Percentiles rank a stretch among this genome's conserved stretches.
phyloP scores from a whole-genome alignment of 2,329 filamentous ascomycete genomes.

The Paraphoma chrysanthemicola region DNA sequence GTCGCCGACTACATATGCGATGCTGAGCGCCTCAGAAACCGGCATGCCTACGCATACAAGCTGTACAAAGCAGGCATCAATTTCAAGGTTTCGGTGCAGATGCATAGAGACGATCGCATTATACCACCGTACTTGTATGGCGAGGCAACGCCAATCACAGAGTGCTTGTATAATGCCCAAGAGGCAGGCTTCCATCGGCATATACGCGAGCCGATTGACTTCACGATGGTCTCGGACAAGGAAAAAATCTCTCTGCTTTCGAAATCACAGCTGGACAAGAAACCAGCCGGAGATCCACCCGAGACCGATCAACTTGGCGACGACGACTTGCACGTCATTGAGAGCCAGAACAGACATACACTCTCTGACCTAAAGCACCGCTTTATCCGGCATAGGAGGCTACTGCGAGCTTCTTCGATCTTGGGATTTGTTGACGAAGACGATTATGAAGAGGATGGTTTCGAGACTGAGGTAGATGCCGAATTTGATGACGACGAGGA shows the following conservation, averaged over 20 bases:
- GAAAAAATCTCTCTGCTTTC: neutral
- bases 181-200: conserved; percentile 54
- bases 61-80: conserved; percentile 36
- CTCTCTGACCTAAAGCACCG: conserved; percentile 14
- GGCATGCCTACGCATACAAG: conserved; percentile 35
- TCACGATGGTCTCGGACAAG: neutral
- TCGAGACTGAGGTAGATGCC: neutral
- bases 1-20: conserved; percentile 31
- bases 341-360: conserved; percentile 10
- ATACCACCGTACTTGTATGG: conserved; percentile 44
- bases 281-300: conserved; percentile 6
- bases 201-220: conserved; percentile 1
- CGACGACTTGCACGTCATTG: conserved; percentile 20
- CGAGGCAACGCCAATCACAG: conserved; percentile 29
- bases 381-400: conserved; percentile 8
- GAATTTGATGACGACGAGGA: conserved; percentile 10
- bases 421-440: neutral
- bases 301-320: conserved; percentile 34
- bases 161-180: conserved; percentile 41
- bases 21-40: conserved; percentile 27
- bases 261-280: neutral
- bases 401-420: neutral
- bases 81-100: conserved; percentile 34
- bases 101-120: conserved; percentile 22
- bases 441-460: neutral